Evolutionary conservation across 1,284 basidiomycete genomes (phyloP).

Genomic region (Papiliotrema nemorosa): DNA sequence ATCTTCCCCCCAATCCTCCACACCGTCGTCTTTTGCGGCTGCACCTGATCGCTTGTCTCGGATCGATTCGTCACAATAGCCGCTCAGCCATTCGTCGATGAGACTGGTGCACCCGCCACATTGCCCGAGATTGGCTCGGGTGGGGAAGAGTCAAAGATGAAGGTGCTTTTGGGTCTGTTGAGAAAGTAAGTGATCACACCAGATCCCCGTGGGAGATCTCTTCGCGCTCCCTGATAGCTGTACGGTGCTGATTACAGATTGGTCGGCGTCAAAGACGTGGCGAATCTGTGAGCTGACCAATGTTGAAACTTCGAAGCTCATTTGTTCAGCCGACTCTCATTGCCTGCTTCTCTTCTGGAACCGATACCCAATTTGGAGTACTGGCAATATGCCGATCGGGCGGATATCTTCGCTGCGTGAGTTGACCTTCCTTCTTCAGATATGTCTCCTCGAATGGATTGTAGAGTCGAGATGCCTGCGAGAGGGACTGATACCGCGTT

Average conservation of each 20-base stretch:
- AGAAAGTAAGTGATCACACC: slow-evolving; percentile 66
- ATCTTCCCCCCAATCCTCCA: no score
- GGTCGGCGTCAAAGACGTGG: slow-evolving; percentile 78
- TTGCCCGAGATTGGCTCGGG: slow-evolving; percentile 69
- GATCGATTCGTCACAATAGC: slow-evolving; percentile 14
- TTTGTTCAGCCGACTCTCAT: slow-evolving; percentile 70
- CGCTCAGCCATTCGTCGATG: slow-evolving; percentile 41
- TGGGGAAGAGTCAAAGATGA: slow-evolving; percentile 82
- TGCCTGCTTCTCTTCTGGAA: slow-evolving; percentile 84
- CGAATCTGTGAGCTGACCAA: slow-evolving; percentile 67
- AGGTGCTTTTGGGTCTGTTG: slow-evolving; percentile 81
- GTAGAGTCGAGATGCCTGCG: no score
- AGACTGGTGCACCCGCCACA: slow-evolving; percentile 53
- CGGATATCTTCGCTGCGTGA: slow-evolving; percentile 86
- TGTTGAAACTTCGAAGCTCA: slow-evolving; percentile 2
- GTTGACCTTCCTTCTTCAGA: slow-evolving; percentile 24
- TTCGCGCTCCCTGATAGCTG: neutral
- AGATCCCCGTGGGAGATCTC: neutral
- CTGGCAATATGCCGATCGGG: slow-evolving; percentile 91
- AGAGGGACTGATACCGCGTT: no score
- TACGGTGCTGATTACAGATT: slow-evolving; percentile 23
- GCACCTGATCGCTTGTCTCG: no score
- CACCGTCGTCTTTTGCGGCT: no score
- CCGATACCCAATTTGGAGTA: slow-evolving; percentile 92
- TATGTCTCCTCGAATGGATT: neutral